Base-by-base conservation (phyloP, 2,329 filamentous ascomycete genomes). In the Rhinocladiella similis region DNA sequence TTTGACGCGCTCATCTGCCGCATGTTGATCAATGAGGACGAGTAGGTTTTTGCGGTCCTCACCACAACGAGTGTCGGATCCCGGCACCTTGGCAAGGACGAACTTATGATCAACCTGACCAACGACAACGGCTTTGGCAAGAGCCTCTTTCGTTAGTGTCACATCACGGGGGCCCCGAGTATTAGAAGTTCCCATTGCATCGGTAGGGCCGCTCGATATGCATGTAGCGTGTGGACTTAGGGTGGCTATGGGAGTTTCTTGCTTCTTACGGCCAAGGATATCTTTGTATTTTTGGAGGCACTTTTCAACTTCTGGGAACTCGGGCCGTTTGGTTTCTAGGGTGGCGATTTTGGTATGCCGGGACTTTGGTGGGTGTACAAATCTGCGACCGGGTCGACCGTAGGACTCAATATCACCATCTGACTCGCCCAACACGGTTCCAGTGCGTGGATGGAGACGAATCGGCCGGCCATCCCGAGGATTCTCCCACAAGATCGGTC, bases 71-170 rank as follows among this genome's bases (percentile, higher is more conserved):
- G 56, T 22, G 35, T 42, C 59, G n/a, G 43, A 10, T 16, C 90
- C 73, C 60, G 83, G 87, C 19, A 85, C 77, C 0, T 52, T 29
- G 4, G 54, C 53, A 22, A 99, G 74, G 14, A 99, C 88, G 68
- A 96, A 99, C 70, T 99, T 99, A 13, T 77, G 80, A 69, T 97
- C 93, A 1, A 99, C 87, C 67, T 99, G 94, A 0, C 85, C 80
- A 41, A 99, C 81, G 0, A 96, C 77, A 47, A 82, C 73, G 0
- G 89, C 89, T 6, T 73, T 68, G 1, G 71, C 68, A 7, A 97
- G 74, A 0, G 79, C 80, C 3, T 75, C 66, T 50, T 41, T 59
- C 1, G 50, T 53, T 4, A 59, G 50, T 35, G 16, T 38, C 5
- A 36, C 33, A n/a, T 33, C 19, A 27, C 12, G 39, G 20, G 12